Evolutionary conservation across 495 filamentous ascomycete genomes (phyloP).

Genomic region (Penicillium herquei): DNA sequence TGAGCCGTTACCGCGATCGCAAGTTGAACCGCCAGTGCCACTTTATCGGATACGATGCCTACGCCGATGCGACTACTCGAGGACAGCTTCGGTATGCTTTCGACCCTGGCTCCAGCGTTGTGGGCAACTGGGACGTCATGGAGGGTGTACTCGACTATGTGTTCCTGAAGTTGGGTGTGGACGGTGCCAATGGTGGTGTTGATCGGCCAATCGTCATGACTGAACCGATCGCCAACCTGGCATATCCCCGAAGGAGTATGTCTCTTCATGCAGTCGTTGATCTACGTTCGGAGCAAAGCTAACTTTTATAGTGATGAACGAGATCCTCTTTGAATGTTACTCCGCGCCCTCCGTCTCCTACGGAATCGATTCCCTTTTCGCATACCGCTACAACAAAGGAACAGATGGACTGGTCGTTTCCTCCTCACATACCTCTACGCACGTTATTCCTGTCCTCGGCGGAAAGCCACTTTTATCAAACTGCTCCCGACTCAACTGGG

Average conservation of each 20-base stretch:
- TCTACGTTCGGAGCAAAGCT: conserved; percentile 1
- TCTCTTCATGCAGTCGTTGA: conserved; percentile 2
- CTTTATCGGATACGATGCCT: conserved; percentile 89
- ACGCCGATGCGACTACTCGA: conserved; percentile 86
- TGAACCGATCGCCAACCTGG: conserved; percentile 85
- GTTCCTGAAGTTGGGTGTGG: conserved; percentile 88
- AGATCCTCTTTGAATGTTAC: conserved; percentile 96
- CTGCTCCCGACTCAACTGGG: conserved; percentile 91
- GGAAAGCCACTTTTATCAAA: conserved; percentile 78
- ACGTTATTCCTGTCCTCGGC: conserved; percentile 90
- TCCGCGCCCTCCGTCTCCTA: conserved; percentile 81
- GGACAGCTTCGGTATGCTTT: conserved; percentile 90
- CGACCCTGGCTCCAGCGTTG: conserved; percentile 82
- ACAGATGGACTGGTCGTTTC: conserved; percentile 86
- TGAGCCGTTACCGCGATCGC: conserved; percentile 89
- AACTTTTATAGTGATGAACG: conserved; percentile 75
- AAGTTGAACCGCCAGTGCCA: conserved; percentile 86
- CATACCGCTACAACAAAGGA: conserved; percentile 87
- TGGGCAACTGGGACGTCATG: conserved; percentile 97
- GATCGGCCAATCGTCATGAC: conserved; percentile 93
- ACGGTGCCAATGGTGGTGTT: conserved; percentile 67
- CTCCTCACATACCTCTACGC: conserved; percentile 88
- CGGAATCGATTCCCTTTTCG: conserved; percentile 94
- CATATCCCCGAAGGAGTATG: conserved; percentile 82
- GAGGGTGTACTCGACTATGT: conserved; percentile 89